These are phyloP conservation scores for Fragilaria radians DNA, from an alignment of 108 stramenopile species.

Conservation along the genomic window DNA sequence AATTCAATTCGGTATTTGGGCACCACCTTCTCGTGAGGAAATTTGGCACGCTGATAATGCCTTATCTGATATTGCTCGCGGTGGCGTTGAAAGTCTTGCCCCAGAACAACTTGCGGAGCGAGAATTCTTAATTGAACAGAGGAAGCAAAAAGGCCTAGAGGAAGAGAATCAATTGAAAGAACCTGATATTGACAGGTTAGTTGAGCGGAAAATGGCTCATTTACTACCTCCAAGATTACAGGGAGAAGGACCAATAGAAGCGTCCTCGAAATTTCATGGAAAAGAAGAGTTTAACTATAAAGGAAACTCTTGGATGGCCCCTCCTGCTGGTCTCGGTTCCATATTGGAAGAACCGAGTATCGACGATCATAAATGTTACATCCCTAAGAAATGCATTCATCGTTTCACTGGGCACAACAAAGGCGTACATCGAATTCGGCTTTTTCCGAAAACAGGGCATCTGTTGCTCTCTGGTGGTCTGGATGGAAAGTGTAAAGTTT, in stretches of 20 bases:
- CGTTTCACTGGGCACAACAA: constrained; percentile 88
- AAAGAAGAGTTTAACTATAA: constrained; percentile 86
- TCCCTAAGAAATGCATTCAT: constrained; percentile 93
- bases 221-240: constrained; percentile 82
- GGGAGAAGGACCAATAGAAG: constrained; percentile 45
- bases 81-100: constrained; percentile 44
- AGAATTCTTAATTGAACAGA: constrained; percentile 56
- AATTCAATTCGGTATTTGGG: constrained; percentile 76
- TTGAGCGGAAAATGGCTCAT: constrained; percentile 92
- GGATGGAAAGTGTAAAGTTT: constrained; percentile 92
- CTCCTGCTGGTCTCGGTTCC: constrained; percentile 68
- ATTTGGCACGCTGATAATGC: constrained; percentile 39
- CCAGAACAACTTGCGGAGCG: constrained; percentile 67
- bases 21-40: constrained; percentile 64
- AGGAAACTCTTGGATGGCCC: constrained; percentile 88
- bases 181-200: constrained; percentile 61
- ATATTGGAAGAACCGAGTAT: constrained; percentile 28
- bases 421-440: constrained; percentile 95
- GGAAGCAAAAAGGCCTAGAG: constrained; percentile 48
- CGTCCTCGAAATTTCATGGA: constrained; percentile 86
- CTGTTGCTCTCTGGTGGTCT: constrained; percentile 92
- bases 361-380: constrained; percentile 77
- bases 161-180: constrained; percentile 44
- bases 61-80: constrained; percentile 44
- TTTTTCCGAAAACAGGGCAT: constrained; percentile 96